A percentile compares a stretch with the other conserved stretches of the same genome.
These are phyloP conservation scores for Lizonia empirigonia DNA, from an alignment of 2,329 filamentous ascomycete genomes.

Conservation along the genomic window DNA sequence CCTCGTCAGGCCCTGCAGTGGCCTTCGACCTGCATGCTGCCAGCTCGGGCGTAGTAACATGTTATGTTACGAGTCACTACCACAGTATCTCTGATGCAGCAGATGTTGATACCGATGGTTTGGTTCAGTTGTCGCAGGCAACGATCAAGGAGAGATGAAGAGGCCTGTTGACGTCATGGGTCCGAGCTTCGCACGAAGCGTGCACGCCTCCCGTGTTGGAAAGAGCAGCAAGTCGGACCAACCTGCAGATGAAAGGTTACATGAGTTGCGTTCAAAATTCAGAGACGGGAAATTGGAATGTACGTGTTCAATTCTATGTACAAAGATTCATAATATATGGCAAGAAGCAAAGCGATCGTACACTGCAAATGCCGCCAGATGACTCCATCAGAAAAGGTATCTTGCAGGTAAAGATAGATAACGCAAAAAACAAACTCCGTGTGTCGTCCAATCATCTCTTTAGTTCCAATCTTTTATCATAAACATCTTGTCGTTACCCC, in stretches of 20 bases:
- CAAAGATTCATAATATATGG: constrained; percentile 13
- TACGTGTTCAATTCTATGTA: constrained; percentile 15
- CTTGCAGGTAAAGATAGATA: constrained; percentile 41
- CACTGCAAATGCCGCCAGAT: constrained; percentile 41
- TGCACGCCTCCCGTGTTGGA: neutral
- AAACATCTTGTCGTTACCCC: constrained; percentile 12
- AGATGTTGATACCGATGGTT: constrained; percentile 1
- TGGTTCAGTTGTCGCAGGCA: constrained; percentile 4
- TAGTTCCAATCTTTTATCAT: constrained; percentile 16
- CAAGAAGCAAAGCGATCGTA: constrained; percentile 23
- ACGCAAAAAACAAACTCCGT: constrained; percentile 21
- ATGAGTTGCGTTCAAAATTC: no score
- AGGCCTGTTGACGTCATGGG: constrained; percentile 13
- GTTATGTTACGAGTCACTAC: constrained; percentile 9
- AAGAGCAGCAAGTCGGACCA: no score
- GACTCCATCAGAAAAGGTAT: constrained; percentile 46
- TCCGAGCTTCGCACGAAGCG: constrained; percentile 6
- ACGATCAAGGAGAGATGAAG: neutral
- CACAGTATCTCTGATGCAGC: constrained; percentile 18
- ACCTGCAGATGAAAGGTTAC: no score
- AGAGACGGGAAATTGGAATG: no score
- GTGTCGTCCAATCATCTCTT: constrained; percentile 18
- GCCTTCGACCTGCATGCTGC: constrained; percentile 26
- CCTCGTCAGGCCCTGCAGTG: constrained; percentile 31
- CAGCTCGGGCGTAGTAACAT: constrained; percentile 29